Percentiles rank a stretch among this genome's conserved stretches.
Conservation (phyloP, 2,329 filamentous ascomycete genomes). For the Paraphaeosphaeria sporulosa region DNA sequence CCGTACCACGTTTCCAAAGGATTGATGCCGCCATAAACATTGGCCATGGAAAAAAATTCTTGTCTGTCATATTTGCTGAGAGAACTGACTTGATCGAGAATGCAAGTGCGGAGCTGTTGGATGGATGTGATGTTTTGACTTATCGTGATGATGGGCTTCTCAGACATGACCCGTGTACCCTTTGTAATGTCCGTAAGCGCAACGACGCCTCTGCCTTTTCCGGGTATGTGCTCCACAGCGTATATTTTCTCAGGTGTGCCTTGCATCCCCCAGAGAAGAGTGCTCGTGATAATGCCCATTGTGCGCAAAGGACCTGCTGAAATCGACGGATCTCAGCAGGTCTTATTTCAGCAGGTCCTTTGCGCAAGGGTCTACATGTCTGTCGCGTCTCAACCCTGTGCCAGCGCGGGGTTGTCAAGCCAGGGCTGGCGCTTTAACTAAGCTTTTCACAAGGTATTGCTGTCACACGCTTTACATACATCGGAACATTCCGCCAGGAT, state of each 20-base stretch:
- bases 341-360: too few relatives aligned
- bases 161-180: constrained; percentile 52
- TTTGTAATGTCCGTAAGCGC: constrained; percentile 46
- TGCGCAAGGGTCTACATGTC: too few relatives aligned
- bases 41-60: constrained; percentile 41
- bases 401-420: too few relatives aligned
- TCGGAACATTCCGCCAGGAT: too few relatives aligned
- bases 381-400: too few relatives aligned
- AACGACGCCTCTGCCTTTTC: constrained; percentile 53
- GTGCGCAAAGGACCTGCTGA: too few relatives aligned
- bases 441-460: too few relatives aligned
- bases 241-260: constrained; percentile 14
- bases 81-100: constrained; percentile 29
- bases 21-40: constrained; percentile 32
- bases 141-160: constrained; percentile 49
- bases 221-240: constrained; percentile 26
- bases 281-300: too few relatives aligned
- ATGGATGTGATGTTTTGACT: constrained; percentile 19
- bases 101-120: constrained; percentile 22
- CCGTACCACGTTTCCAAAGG: constrained; percentile 35
- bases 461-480: too few relatives aligned
- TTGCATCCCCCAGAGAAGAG: too few relatives aligned
- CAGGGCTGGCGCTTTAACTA: too few relatives aligned
- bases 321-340: too few relatives aligned
- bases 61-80: constrained; percentile 31